These are phyloP conservation scores for Fusarium circinatum DNA, from an alignment of 2,329 filamentous ascomycete genomes.

Conservation along the genomic window DNA sequence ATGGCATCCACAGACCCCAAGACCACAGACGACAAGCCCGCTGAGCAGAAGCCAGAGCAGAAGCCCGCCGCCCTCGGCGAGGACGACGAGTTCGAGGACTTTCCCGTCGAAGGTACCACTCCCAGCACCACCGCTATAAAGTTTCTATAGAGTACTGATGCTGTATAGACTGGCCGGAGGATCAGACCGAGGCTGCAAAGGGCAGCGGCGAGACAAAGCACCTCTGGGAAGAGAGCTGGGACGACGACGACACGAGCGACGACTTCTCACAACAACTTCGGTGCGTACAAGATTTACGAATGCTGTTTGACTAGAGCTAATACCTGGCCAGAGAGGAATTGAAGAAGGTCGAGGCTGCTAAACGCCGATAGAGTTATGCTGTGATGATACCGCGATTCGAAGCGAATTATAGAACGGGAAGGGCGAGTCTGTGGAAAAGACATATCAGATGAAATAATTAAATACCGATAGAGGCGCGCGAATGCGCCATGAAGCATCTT, in stretches of 20 bases:
- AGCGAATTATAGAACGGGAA: background rate
- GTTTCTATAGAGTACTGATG: background rate
- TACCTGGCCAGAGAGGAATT: slow-evolving; percentile 76
- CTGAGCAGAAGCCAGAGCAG: slow-evolving; percentile 42
- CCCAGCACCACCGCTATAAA: accelerated
- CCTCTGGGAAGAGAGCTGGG: slow-evolving; percentile 99
- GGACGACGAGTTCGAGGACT: slow-evolving; percentile 99
- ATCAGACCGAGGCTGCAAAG: slow-evolving; percentile 85
- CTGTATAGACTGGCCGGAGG: slow-evolving; percentile 84
- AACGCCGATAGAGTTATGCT: slow-evolving; percentile 61
- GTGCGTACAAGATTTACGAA: slow-evolving; percentile 61
- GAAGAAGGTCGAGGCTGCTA: slow-evolving; percentile 88
- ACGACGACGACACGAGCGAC: slow-evolving; percentile 96
- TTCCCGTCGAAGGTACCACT: slow-evolving; percentile 87
- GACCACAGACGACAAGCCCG: slow-evolving; percentile 41
- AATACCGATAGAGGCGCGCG: background rate
- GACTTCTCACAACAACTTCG: slow-evolving; percentile 96
- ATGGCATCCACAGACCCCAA: slow-evolving; percentile 44
- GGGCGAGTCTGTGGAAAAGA: background rate
- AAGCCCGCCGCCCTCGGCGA: slow-evolving; percentile 79
- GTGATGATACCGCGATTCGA: background rate
- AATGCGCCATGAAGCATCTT: background rate
- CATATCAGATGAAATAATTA: background rate
- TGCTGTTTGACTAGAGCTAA: slow-evolving; percentile 14
- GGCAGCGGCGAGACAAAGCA: slow-evolving; percentile 76